Percentiles rank a stretch among this genome's conserved stretches.
Evolutionary conservation across 2,329 filamentous ascomycete species (phyloP).

Genomic region (Penicillium sp.): DNA sequence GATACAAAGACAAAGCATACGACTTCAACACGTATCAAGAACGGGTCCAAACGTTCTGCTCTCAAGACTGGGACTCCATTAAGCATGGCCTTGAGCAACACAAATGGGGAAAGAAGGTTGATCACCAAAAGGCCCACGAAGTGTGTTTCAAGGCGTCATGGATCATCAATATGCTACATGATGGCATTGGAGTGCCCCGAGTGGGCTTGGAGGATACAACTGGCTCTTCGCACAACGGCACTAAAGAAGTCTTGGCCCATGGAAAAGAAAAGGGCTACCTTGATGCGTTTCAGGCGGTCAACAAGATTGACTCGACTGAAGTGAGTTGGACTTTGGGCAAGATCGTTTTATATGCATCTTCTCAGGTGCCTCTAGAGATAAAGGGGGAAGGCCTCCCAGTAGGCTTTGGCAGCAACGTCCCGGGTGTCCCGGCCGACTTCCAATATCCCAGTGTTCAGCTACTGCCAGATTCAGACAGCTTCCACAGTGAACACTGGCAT

Average conservation of each 20-base stretch:
- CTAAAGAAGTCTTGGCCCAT: constrained; percentile 65
- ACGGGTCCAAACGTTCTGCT: constrained; percentile 81
- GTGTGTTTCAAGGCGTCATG: constrained; percentile 98
- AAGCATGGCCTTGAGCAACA: constrained; percentile 61
- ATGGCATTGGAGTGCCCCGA: constrained; percentile 90
- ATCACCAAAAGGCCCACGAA: constrained; percentile 71
- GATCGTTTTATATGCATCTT: constrained; percentile 91
- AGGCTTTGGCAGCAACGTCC: constrained; percentile 86
- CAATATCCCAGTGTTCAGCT: constrained; percentile 62
- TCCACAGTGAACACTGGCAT: constrained; percentile 55
- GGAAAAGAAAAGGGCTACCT: constrained; percentile 73
- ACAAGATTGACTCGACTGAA: constrained; percentile 88
- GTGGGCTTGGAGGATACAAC: constrained; percentile 69
- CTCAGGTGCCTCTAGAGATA: constrained; percentile 69
- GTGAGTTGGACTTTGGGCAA: constrained; percentile 97
- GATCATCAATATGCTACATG: constrained; percentile 94
- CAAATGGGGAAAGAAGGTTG: constrained; percentile 73
- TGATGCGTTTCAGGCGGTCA: constrained; percentile 85
- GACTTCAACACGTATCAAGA: constrained; percentile 87
- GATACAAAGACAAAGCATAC: constrained; percentile 74
- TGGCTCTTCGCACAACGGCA: constrained; percentile 62
- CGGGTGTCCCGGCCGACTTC: constrained; percentile 70
- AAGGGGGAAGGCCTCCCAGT: constrained; percentile 67
- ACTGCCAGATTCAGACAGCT: constrained; percentile 31
- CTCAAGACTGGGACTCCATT: constrained; percentile 76